phyloP scores from a whole-genome alignment of 2,329 filamentous ascomycete species.

The Clarireedia monteithiana region DNA sequence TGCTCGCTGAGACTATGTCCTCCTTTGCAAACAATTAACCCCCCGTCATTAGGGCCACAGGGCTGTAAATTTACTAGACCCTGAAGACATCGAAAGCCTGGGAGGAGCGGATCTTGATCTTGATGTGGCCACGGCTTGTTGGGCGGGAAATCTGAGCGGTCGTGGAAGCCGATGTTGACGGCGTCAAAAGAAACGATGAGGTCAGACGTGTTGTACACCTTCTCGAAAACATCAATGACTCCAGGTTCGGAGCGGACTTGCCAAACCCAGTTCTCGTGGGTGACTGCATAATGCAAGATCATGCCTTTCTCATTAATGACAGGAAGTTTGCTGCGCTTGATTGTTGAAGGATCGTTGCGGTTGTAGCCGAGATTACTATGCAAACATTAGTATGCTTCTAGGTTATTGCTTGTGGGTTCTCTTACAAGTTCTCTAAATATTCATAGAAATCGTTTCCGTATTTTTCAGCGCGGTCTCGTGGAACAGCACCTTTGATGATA shows the following conservation, averaged over 20 bases:
- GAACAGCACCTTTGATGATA: conserved; percentile 11
- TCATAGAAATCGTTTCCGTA: too few relatives aligned
- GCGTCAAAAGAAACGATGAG: conserved; percentile 39
- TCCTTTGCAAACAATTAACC: conserved; percentile 29
- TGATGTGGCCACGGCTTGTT: conserved; percentile 34
- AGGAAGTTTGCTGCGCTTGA: too few relatives aligned
- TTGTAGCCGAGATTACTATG: too few relatives aligned
- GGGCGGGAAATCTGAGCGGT: conserved; percentile 12
- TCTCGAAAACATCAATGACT: conserved; percentile 33
- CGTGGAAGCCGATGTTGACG: conserved; percentile 30
- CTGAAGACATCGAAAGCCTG: conserved; percentile 38
- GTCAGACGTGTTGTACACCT: conserved; percentile 34
- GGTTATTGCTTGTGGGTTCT: too few relatives aligned
- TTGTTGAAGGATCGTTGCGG: too few relatives aligned
- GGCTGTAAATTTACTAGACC: conserved; percentile 35
- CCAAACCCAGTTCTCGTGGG: conserved; percentile 36
- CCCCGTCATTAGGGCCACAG: conserved; percentile 29
- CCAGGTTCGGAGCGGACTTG: conserved; percentile 32
- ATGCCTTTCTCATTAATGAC: too few relatives aligned
- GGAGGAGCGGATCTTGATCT: conserved; percentile 32
- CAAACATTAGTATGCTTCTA: too few relatives aligned
- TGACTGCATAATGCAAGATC: too few relatives aligned
- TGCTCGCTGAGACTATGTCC: conserved; percentile 25
- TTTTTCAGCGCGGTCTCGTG: conserved; percentile 5
- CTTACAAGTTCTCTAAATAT: too few relatives aligned